Conservation (phyloP, 202 grass and related monocot genomes). For the Panicum virgatum region DNA sequence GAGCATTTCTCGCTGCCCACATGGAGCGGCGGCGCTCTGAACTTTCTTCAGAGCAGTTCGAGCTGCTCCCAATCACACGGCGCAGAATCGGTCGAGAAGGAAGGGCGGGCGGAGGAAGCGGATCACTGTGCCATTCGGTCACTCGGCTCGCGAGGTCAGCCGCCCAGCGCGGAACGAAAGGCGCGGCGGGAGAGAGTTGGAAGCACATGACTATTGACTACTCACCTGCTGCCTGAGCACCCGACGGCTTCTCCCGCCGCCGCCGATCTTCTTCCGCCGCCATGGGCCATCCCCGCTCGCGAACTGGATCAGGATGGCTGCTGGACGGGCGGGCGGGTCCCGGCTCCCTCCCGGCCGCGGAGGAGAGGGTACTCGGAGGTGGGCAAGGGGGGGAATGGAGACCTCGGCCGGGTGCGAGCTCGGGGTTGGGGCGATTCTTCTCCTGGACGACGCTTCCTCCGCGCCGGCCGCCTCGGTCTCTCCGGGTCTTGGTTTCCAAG, state of each 20-base stretch:
- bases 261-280: background rate
- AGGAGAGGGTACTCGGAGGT: constrained; percentile 17
- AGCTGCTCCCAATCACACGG: background rate
- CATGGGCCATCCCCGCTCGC: background rate
- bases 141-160: background rate
- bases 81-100: background rate
- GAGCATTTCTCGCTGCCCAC: background rate
- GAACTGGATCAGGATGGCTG: background rate
- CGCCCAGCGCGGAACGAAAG: background rate
- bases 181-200: background rate
- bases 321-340: background rate
- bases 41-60: background rate
- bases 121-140: constrained; percentile 17
- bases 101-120: background rate
- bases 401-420: background rate
- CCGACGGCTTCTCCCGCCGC: background rate
- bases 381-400: background rate
- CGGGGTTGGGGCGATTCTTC: background rate
- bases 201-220: background rate
- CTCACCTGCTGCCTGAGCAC: constrained; percentile 25
- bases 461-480: constrained; percentile 6
- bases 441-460: background rate
- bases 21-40: background rate
- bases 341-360: background rate
- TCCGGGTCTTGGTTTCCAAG: constrained; percentile 33